Evolutionary conservation across 257 asterid genomes (phyloP).

Genomic region (Thymus mandschuricus): DNA sequence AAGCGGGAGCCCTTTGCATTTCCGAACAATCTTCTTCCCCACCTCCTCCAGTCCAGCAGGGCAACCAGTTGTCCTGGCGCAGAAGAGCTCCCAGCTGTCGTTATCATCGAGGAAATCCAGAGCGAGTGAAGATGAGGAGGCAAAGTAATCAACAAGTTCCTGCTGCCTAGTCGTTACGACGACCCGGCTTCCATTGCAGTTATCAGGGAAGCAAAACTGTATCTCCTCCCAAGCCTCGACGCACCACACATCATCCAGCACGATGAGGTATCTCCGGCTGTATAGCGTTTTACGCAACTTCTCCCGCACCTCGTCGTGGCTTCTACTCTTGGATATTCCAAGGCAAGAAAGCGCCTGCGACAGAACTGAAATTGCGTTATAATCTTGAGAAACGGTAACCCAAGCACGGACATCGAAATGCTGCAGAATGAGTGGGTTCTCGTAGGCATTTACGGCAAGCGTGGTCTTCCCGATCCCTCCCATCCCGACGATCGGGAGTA

Average conservation of each 20-base stretch:
- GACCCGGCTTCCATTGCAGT: background rate
- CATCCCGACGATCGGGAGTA: slow-evolving; percentile 4
- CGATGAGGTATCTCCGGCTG: background rate
- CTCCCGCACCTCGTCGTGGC: background rate
- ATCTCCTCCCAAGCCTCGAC: background rate
- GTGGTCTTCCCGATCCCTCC: background rate
- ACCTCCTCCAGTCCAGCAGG: background rate
- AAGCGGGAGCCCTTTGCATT: too few relatives aligned
- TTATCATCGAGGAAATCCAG: background rate
- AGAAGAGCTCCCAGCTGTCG: background rate
- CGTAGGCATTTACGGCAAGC: background rate
- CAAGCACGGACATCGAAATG: background rate
- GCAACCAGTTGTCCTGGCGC: background rate
- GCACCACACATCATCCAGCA: slow-evolving; percentile 6
- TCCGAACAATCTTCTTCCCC: background rate
- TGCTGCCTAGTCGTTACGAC: too few relatives aligned
- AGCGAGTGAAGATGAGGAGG: too few relatives aligned
- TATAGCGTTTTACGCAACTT: background rate
- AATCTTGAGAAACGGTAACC: background rate
- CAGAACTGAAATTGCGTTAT: background rate
- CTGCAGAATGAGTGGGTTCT: background rate
- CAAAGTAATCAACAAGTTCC: too few relatives aligned
- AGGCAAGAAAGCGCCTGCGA: background rate
- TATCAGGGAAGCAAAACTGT: background rate
- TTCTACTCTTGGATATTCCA: background rate